Conservation (phyloP, 1,139 yeast genomes). For the Lodderomyces oxycetoniae region DNA sequence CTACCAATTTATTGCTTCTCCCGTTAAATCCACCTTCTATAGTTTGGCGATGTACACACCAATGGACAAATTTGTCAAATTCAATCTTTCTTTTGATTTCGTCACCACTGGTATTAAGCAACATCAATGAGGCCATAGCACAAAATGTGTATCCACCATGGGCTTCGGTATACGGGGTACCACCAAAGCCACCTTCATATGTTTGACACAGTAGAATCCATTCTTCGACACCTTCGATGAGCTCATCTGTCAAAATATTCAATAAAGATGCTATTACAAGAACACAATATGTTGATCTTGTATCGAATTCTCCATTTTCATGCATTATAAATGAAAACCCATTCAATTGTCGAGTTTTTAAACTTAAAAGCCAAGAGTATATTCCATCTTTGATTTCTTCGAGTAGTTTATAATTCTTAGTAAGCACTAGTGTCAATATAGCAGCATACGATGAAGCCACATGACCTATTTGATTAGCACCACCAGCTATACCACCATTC, state of each 20-base stretch:
- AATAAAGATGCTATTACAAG: constrained; percentile 69
- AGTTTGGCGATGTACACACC: constrained; percentile 71
- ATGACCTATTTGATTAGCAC: constrained; percentile 75
- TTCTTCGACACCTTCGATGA: constrained; percentile 47
- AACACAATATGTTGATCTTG: constrained; percentile 85
- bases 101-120: background rate
- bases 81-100: constrained; percentile 2
- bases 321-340: constrained; percentile 67
- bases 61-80: constrained; percentile 43
- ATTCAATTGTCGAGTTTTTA: constrained; percentile 43
- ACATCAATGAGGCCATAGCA: constrained; percentile 67
- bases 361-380: constrained; percentile 58
- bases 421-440: constrained; percentile 53
- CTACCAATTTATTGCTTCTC: constrained; percentile 87
- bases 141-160: constrained; percentile 97
- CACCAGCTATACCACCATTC: constrained; percentile 81
- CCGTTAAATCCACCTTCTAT: constrained; percentile 87
- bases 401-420: constrained; percentile 40
- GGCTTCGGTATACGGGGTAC: constrained; percentile 78
- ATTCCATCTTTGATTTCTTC: constrained; percentile 29
- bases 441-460: constrained; percentile 84
- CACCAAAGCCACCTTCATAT: constrained; percentile 94
- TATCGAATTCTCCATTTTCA: constrained; percentile 76
- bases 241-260: constrained; percentile 56
- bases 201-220: constrained; percentile 80